Base-by-base conservation (phyloP, 148 eudicot genomes). In the Nyssa sinensis region DNA sequence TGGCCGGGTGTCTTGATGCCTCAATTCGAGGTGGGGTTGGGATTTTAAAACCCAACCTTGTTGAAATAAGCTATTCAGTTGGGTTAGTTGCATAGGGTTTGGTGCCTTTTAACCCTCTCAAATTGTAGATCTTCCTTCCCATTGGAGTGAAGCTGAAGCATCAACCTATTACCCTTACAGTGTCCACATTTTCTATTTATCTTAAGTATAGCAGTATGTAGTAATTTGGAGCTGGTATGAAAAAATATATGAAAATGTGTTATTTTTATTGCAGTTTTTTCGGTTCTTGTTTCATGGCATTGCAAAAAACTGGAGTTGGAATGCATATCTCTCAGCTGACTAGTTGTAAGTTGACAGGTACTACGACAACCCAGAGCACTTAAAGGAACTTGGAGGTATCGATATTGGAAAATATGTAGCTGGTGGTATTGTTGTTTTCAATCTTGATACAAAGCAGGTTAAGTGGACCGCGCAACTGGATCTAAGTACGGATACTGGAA, bases 401-500 rank as follows among this genome's bases (percentile, higher is more conserved):
- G 98, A 93, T 68, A 91, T 93, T 67, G 95, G 92, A 66, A 96
- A 96, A 74, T 96, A 96, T 83, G 94, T 96, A 76, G 98, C 92
- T 73, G 89, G 93, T 74, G 91, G 94, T 73, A 91, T 96, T 75
- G 99, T 93, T 78, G 99, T 96, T 75, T 96, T 93, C 80, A 93
- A 96, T 84, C 98, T 96, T 28, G 90, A 93, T 58, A 93, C 99
- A 16, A 93, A 91, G 86, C 94, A 96, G 87, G 94, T 96, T 70
- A 96, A 96, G 81, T 96, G 99, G 99, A 83, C 83, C 65, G 71
- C 81, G 69, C 80, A 86, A 19, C 76, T 96, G 79, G 99, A 96
- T 88, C 58, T 83, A 60, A 96, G 99, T 82, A 88, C 90, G 21
- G 97, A 96, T 75, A 80, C 89, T 77, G 90, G 83, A 64, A 89